Conservation (phyloP, 1,284 basidiomycete species). For the Cystobasidium slooffiae region DNA sequence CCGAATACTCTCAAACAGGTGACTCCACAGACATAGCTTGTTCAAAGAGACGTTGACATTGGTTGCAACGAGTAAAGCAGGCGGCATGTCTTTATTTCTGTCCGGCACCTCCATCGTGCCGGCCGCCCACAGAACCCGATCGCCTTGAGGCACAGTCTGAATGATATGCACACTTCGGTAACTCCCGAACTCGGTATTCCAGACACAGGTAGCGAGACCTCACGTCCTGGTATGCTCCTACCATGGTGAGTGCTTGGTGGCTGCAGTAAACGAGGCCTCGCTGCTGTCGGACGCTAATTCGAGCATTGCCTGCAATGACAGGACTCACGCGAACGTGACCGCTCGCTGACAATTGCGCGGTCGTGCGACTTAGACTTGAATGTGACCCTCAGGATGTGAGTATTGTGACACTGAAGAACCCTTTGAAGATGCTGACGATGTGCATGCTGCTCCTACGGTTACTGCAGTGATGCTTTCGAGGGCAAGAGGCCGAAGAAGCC, state of each 20-base stretch:
- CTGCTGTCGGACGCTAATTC: not conserved
- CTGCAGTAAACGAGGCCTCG: not conserved
- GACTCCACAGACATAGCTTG: not conserved
- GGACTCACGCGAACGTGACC: slow-evolving; percentile 45
- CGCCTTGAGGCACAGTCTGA: not conserved
- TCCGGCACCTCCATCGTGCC: slow-evolving; percentile 14
- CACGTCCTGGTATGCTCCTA: not conserved
- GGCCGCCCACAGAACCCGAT: not conserved
- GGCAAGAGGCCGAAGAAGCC: slow-evolving; percentile 70
- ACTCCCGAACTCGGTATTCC: not conserved
- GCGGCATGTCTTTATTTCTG: not conserved
- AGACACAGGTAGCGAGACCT: not conserved
- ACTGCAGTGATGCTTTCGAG: slow-evolving; percentile 75
- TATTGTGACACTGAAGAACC: not conserved
- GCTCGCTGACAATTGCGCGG: slow-evolving; percentile 75
- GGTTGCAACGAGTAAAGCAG: not conserved
- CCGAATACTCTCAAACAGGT: too few species aligned
- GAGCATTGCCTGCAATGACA: not conserved
- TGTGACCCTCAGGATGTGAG: slow-evolving; percentile 76
- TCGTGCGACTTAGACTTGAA: slow-evolving; percentile 82
- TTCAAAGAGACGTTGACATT: not conserved
- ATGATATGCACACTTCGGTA: not conserved
- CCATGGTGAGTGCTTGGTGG: not conserved
- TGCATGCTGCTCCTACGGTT: not conserved
- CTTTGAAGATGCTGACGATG: not conserved